These are phyloP conservation scores for Lipomyces chichibuensis DNA, from an alignment of 805 yeast species.

Conservation along the genomic window DNA sequence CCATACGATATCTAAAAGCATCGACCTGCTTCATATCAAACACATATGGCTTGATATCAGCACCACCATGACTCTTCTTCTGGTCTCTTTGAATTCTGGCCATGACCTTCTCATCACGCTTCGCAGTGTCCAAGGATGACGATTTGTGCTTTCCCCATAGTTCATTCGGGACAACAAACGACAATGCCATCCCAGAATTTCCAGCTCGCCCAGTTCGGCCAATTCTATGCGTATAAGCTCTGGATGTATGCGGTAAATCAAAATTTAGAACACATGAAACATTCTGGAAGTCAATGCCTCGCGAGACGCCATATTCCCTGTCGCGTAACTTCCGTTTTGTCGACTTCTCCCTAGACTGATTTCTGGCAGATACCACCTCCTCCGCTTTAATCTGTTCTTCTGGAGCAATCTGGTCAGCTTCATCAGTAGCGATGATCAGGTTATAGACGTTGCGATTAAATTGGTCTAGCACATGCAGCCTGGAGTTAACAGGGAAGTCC, in stretches of 20 bases:
- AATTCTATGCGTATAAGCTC: slow-evolving; percentile 86
- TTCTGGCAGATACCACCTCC: slow-evolving; percentile 35
- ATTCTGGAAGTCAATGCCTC: slow-evolving; percentile 95
- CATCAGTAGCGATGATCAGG: slow-evolving; percentile 93
- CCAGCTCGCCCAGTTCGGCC: slow-evolving; percentile 99
- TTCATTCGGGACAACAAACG: slow-evolving; percentile 82
- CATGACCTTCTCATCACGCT: slow-evolving; percentile 84
- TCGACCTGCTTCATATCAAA: slow-evolving; percentile 92
- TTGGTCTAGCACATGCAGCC: slow-evolving; percentile 93
- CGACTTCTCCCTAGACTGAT: slow-evolving; percentile 22
- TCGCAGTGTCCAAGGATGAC: slow-evolving; percentile 69
- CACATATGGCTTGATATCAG: slow-evolving; percentile 74
- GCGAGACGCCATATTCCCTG: slow-evolving; percentile 87
- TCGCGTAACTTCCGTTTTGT: slow-evolving; percentile 47
- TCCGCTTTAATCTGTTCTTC: slow-evolving; percentile 42
- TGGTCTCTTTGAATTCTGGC: slow-evolving; percentile 77
- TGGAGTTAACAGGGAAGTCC: slow-evolving; percentile 88
- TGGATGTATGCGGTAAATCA: slow-evolving; percentile 87
- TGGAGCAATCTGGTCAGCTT: slow-evolving; percentile 59
- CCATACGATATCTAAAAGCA: slow-evolving; percentile 93
- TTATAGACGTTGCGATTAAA: slow-evolving; percentile 87
- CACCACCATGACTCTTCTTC: slow-evolving; percentile 57
- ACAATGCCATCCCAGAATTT: slow-evolving; percentile 89
- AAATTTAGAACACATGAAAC: slow-evolving; percentile 96
- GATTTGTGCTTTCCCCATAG: slow-evolving; percentile 88